Evolutionary conservation across 208 protist genomes (phyloP).

Genomic region (Leishmania mexicana): DNA sequence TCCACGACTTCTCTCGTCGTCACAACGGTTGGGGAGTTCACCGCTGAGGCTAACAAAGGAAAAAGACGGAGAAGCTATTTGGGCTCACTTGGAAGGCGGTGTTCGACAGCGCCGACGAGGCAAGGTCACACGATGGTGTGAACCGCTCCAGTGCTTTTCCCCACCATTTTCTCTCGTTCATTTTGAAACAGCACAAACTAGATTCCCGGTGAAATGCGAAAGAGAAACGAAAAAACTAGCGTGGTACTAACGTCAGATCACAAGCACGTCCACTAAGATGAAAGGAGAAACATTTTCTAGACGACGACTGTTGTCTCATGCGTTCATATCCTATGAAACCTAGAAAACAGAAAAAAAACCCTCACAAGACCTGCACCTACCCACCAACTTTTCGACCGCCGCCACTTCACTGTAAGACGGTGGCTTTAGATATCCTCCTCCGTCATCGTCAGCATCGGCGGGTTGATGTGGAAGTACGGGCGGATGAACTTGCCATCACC

Average conservation of each 20-base stretch:
- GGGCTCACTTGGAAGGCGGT: neutral
- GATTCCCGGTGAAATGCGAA: neutral
- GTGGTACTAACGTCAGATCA: neutral
- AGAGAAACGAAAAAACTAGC: neutral
- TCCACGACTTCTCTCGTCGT: neutral
- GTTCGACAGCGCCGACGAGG: neutral
- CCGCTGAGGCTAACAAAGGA: neutral
- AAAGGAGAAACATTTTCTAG: neutral
- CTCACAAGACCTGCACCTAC: neutral
- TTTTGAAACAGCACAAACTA: neutral
- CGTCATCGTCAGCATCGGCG: conserved; percentile 89
- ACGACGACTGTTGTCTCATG: neutral
- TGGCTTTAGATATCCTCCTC: conserved; percentile 68
- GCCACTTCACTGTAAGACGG: neutral
- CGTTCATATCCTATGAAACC: neutral
- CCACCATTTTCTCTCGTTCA: neutral
- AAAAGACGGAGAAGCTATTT: neutral
- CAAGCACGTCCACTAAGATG: neutral
- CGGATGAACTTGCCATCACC: conserved; percentile 87
- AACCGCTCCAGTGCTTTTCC: neutral
- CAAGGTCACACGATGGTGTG: neutral
- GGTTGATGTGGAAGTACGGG: conserved; percentile 90
- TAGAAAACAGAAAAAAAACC: neutral
- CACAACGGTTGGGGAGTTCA: neutral
- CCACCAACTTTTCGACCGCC: neutral